Evolutionary conservation across 1,139 yeast genomes (phyloP), one percentile per base, ranked within the genome.

Genomic region (Candida sp.): DNA sequence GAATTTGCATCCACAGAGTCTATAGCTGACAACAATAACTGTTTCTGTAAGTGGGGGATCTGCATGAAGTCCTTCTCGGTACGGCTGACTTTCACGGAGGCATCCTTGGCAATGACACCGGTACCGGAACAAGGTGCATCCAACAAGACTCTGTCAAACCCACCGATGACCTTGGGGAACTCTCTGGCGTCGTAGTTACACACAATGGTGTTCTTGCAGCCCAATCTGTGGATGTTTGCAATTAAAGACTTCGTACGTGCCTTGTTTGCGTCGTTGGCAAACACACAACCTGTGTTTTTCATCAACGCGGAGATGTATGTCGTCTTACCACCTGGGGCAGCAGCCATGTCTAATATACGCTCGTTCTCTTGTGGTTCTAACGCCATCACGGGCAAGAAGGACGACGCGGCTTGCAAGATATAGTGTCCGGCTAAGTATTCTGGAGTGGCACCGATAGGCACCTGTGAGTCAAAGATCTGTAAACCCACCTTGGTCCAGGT

Each of bases 111-210:
- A 67, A 96, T 93, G 61, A 96, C 99, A 76, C 99, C 99, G 3
- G 99, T 94, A 77, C 99, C 99, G 3, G 99, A 92, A 75, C 99
- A 96, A 59, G 99, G 99, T 33, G 99, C 99, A 80, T 96, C 99
- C 61, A 96, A 80, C 55, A 96, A 76, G 45, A 96, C 86, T 72
- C 99, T 84, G 69, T 96, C 99, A 63, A 96, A 96, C 1, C 99
- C 99, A 58, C 99, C 99, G 68, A 96, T 91, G 48, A 94, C 98
- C 69, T 92, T 92, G 44, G 99, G 99, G 68, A 96, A 96, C 69
- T 94, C 98, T 70, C 99, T 86, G 46, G 99, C 99, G 75, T 96
- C 99, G 68, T 94, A 93, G 70, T 94, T 90, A 75, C 98, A 93
- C 42, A 94, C 98, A 67, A 96, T 88, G 39, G 98, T 93, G 74